These are phyloP conservation scores for Alternaria panax DNA, from an alignment of 2,329 filamentous ascomycete genomes.

Conservation along the genomic window DNA sequence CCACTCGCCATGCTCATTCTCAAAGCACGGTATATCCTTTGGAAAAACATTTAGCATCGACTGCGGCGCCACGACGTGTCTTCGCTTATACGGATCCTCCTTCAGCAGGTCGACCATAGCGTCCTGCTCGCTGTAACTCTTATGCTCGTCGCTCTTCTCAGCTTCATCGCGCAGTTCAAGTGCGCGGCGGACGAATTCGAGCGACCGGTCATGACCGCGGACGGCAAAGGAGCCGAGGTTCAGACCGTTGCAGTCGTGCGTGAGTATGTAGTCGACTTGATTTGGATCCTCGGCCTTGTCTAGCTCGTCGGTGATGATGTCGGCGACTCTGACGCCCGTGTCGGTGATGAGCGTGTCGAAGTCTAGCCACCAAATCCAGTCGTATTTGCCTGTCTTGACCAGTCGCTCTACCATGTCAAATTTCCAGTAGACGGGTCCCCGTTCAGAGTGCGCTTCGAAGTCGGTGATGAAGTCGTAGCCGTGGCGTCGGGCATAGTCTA, in stretches of 20 bases:
- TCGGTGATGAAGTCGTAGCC: constrained; percentile 52
- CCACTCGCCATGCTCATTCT: constrained; percentile 41
- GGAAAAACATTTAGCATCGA: constrained; percentile 52
- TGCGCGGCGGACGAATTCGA: constrained; percentile 45
- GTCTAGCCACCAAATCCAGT: constrained; percentile 56
- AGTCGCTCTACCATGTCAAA: constrained; percentile 50
- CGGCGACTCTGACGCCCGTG: constrained; percentile 44
- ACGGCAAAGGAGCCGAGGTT: constrained; percentile 52
- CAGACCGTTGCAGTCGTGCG: constrained; percentile 51
- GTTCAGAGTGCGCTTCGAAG: constrained; percentile 45
- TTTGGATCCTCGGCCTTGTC: constrained; percentile 39
- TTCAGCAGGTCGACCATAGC: constrained; percentile 46
- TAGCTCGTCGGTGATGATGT: constrained; percentile 48
- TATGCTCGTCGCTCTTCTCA: constrained; percentile 28
- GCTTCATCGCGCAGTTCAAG: constrained; percentile 35
- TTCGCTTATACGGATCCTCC: constrained; percentile 29
- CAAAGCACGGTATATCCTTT: constrained; percentile 50
- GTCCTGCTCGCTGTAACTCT: constrained; percentile 49
- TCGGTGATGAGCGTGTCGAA: constrained; percentile 54
- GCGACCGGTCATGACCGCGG: constrained; percentile 44
- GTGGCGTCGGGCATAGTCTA: constrained; percentile 52
- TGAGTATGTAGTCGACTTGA: constrained; percentile 49
- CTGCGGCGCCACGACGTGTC: constrained; percentile 45
- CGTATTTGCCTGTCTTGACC: constrained; percentile 43
- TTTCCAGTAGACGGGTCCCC: constrained; percentile 47